A percentile compares a stretch with the other conserved stretches of the same genome.
phyloP scores from a whole-genome alignment of 768 basidiomycete genomes.

The Macrolepiota albuminosa region DNA sequence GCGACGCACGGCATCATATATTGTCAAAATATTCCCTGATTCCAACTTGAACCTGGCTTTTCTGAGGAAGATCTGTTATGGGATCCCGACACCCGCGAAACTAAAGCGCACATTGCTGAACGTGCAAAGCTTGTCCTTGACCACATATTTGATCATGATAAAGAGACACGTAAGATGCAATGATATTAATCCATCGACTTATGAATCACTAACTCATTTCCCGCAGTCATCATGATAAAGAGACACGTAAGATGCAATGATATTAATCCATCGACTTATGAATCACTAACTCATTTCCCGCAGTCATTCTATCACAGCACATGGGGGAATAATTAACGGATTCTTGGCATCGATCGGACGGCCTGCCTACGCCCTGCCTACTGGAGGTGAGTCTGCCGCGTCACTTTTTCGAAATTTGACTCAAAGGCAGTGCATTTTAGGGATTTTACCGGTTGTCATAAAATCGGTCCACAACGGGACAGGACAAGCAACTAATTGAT shows the following conservation, averaged over 20 bases:
- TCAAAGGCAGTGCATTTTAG: slow-evolving; percentile 4
- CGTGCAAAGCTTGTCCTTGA: slow-evolving; percentile 54
- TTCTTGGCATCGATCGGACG: slow-evolving; percentile 48
- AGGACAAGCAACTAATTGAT: neutral
- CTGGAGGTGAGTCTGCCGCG: slow-evolving; percentile 48
- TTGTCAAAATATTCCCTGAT: slow-evolving; percentile 43
- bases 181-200: neutral
- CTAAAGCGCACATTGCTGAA: slow-evolving; percentile 34
- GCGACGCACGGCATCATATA: slow-evolving; percentile 45
- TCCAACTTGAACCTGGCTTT: slow-evolving; percentile 53
- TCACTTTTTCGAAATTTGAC: neutral
- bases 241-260: slow-evolving; percentile 37
- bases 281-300: neutral
- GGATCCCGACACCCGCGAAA: slow-evolving; percentile 53
- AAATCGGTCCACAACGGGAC: slow-evolving; percentile 7
- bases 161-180: slow-evolving; percentile 39
- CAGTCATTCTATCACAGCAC: slow-evolving; percentile 65
- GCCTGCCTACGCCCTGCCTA: slow-evolving; percentile 40
- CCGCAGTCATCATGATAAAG: slow-evolving; percentile 47
- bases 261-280: neutral
- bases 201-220: neutral
- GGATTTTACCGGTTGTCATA: slow-evolving; percentile 18
- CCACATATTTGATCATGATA: slow-evolving; percentile 44
- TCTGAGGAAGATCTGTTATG: slow-evolving; percentile 63
- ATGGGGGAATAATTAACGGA: slow-evolving; percentile 58